Conservation (phyloP, 805 yeast species). For the Saccharomycopsis fibuligera region DNA sequence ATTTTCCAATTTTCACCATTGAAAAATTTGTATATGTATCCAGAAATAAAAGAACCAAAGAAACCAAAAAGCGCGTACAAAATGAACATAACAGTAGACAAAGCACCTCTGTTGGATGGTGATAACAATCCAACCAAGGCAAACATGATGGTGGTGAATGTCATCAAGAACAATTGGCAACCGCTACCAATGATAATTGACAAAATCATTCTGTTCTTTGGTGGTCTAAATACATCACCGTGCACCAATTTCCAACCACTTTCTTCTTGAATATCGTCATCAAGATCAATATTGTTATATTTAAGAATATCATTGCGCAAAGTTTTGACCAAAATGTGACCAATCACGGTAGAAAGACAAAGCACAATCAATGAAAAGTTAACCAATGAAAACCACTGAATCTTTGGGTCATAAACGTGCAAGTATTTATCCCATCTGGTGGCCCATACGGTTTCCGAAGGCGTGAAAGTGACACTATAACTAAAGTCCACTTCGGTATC, state of each 20-base stretch:
- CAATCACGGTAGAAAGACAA: conserved; percentile 68
- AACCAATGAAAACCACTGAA: conserved; percentile 92
- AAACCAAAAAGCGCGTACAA: conserved; percentile 75
- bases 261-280: conserved; percentile 72
- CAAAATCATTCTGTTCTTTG: conserved; percentile 59
- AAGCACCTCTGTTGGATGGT: conserved; percentile 91
- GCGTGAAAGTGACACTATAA: conserved; percentile 72
- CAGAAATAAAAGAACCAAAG: conserved; percentile 83
- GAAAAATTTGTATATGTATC: conserved; percentile 78
- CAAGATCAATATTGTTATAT: conserved; percentile 84
- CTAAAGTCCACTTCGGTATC: conserved; percentile 65
- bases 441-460: conserved; percentile 83
- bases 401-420: conserved; percentile 84
- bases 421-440: conserved; percentile 98
- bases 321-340: conserved; percentile 71
- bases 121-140: conserved; percentile 87
- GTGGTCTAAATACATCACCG: conserved; percentile 91
- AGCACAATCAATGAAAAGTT: conserved; percentile 80
- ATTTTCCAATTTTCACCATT: conserved; percentile 89
- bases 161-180: conserved; percentile 73
- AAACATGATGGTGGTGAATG: conserved; percentile 62
- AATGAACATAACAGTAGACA: conserved; percentile 84
- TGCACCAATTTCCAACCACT: conserved; percentile 96
- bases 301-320: conserved; percentile 78
- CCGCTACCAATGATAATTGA: conserved; percentile 88